Percentiles rank a stretch among this genome's conserved stretches.
phyloP scores from a whole-genome alignment of 176 grass and related monocot species.

The Rhynchospora pubera region DNA sequence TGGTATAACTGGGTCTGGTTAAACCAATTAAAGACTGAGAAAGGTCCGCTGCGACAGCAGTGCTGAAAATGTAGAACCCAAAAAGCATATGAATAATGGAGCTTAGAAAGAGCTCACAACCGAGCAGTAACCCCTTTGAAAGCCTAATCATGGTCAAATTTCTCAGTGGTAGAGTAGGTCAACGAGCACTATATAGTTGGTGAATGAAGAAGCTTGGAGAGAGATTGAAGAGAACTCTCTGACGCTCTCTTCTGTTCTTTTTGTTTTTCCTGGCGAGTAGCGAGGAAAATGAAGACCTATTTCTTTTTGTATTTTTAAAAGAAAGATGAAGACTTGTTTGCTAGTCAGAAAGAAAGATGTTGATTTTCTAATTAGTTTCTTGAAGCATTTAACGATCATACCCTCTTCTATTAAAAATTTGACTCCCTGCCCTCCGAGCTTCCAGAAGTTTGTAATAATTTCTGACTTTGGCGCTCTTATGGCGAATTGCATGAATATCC shows the following conservation, averaged over 20 bases:
- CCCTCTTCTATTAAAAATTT: neutral
- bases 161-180: neutral
- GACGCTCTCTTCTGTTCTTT: neutral
- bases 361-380: neutral
- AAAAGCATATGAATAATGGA: slow-evolving; percentile 50
- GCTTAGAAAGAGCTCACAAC: slow-evolving; percentile 52
- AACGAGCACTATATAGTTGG: neutral
- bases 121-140: slow-evolving; percentile 2
- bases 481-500: too few relatives aligned
- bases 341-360: neutral
- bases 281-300: neutral
- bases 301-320: neutral
- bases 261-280: neutral
- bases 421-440: neutral
- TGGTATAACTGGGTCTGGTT: neutral
- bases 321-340: neutral
- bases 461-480: neutral
- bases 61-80: slow-evolving; percentile 73
- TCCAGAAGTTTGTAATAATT: neutral
- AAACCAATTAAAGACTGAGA: slow-evolving; percentile 17
- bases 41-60: slow-evolving; percentile 37
- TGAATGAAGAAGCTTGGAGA: neutral
- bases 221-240: neutral
- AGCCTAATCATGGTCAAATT: slow-evolving; percentile 1
- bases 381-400: neutral